Evolutionary conservation across 1,139 yeast species (phyloP).

Genomic region (Yamadazyma trypodendri): DNA sequence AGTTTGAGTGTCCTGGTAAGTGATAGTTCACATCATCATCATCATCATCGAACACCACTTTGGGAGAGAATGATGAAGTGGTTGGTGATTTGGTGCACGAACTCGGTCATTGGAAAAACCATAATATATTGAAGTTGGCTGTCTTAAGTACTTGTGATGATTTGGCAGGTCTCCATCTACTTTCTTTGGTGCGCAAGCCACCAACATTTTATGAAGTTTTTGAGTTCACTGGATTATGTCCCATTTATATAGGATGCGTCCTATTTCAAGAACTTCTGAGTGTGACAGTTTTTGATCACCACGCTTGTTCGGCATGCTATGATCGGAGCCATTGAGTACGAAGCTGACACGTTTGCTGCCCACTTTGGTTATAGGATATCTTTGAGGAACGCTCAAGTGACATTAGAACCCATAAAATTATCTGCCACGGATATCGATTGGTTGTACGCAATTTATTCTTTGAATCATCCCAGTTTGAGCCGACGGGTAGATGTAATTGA

Average conservation of each 20-base stretch:
- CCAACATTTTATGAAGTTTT: conserved; percentile 5
- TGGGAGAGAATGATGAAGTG: conserved; percentile 65
- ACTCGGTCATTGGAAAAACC: conserved; percentile 84
- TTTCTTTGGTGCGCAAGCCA: not conserved
- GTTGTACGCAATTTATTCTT: conserved; percentile 10
- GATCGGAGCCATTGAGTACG: conserved; percentile 8
- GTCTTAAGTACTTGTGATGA: conserved; percentile 14
- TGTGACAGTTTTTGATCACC: conserved; percentile 2
- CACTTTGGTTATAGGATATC: conserved; percentile 6
- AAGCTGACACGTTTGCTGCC: conserved; percentile 11
- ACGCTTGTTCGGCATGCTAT: conserved; percentile 2
- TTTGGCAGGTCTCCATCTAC: not conserved
- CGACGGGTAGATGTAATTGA: conserved; percentile 8
- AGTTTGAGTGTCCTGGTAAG: too few species aligned
- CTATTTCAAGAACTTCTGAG: conserved; percentile 5
- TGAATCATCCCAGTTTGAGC: conserved; percentile 10
- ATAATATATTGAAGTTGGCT: conserved; percentile 36
- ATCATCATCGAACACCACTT: too few species aligned
- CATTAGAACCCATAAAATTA: conserved; percentile 8
- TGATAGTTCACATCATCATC: too few species aligned
- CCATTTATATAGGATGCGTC: conserved; percentile 5
- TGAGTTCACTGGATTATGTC: conserved; percentile 5
- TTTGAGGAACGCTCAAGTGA: conserved; percentile 7
- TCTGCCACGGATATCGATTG: conserved; percentile 8
- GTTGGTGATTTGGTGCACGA: conserved; percentile 90